These are phyloP conservation scores for Auricularia sp. DNA, from an alignment of 768 basidiomycete species.

Conservation along the genomic window DNA sequence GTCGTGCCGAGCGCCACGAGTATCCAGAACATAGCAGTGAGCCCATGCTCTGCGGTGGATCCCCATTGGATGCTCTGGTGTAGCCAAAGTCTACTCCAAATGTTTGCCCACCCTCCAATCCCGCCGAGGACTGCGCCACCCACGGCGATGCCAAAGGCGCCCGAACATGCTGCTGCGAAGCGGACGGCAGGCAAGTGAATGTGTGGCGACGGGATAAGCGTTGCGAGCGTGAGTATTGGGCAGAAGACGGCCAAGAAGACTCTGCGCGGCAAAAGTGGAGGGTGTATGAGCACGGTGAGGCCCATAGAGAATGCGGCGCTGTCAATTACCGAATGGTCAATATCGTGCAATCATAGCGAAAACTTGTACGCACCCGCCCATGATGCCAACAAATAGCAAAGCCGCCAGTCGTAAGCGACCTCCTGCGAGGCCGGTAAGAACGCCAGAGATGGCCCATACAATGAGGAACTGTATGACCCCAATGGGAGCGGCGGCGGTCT, in stretches of 20 bases:
- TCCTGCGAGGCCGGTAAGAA: conserved; percentile 38
- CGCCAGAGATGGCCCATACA: conserved; percentile 46
- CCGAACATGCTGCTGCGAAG: conserved; percentile 41
- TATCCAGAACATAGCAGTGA: conserved; percentile 48
- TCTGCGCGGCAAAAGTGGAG: conserved; percentile 38
- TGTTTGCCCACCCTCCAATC: conserved; percentile 46
- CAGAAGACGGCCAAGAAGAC: conserved; percentile 31
- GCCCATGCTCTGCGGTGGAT: conserved; percentile 42
- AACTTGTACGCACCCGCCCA: conserved; percentile 40
- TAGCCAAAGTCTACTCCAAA: conserved; percentile 57
- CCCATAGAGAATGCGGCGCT: conserved; percentile 41
- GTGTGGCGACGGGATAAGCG: conserved; percentile 35
- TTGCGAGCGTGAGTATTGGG: conserved; percentile 30
- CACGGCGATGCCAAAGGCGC: conserved; percentile 46
- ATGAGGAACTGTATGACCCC: conserved; percentile 45
- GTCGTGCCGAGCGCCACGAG: conserved; percentile 38
- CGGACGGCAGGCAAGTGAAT: conserved; percentile 41
- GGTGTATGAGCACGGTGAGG: conserved; percentile 46
- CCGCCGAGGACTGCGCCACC: conserved; percentile 45
- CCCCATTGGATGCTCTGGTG: conserved; percentile 41
- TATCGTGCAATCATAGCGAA: not conserved
- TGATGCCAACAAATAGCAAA: conserved; percentile 36
- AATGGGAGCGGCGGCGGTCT: conserved; percentile 35
- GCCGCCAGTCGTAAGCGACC: conserved; percentile 48
- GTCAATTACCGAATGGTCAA: conserved; percentile 3